Percentiles rank a stretch among this genome's conserved stretches.
These are phyloP conservation scores for Microascus cirrosus DNA, from an alignment of 2,329 filamentous ascomycete genomes.

Conservation along the genomic window DNA sequence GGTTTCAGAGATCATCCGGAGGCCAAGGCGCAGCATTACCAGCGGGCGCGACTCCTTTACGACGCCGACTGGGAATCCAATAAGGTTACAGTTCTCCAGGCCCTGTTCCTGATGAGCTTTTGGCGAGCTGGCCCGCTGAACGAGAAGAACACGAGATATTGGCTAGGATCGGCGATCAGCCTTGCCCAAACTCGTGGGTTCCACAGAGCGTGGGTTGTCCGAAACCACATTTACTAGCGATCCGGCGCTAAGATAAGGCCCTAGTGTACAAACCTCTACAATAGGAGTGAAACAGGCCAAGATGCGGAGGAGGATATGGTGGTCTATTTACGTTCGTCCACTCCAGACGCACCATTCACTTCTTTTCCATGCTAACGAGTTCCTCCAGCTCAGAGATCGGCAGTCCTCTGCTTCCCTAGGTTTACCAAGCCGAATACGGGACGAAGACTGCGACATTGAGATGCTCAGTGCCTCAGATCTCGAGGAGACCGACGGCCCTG, in stretches of 20 bases:
- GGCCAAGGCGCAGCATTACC: constrained; percentile 39
- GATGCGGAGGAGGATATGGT: constrained; percentile 38
- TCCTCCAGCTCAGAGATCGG: constrained; percentile 35
- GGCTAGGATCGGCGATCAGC: constrained; percentile 37
- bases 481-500: constrained; percentile 3
- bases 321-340: constrained; percentile 20
- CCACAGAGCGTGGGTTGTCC: constrained; percentile 19
- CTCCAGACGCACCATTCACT: background rate
- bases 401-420: constrained; percentile 32
- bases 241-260: background rate
- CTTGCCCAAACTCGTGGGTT: constrained; percentile 37
- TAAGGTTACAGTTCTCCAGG: constrained; percentile 35
- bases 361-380: background rate
- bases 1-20: background rate
- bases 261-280: background rate
- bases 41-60: constrained; percentile 36
- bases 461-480: constrained; percentile 11
- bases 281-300: constrained; percentile 13
- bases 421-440: constrained; percentile 32
- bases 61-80: constrained; percentile 42
- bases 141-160: constrained; percentile 36
- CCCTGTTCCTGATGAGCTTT: constrained; percentile 42
- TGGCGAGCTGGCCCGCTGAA: constrained; percentile 38
- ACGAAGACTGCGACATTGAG: constrained; percentile 35
- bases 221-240: constrained; percentile 3